phyloP scores from a whole-genome alignment of 371 early-diverging fungal species.

The Haplosporangium sp. region DNA sequence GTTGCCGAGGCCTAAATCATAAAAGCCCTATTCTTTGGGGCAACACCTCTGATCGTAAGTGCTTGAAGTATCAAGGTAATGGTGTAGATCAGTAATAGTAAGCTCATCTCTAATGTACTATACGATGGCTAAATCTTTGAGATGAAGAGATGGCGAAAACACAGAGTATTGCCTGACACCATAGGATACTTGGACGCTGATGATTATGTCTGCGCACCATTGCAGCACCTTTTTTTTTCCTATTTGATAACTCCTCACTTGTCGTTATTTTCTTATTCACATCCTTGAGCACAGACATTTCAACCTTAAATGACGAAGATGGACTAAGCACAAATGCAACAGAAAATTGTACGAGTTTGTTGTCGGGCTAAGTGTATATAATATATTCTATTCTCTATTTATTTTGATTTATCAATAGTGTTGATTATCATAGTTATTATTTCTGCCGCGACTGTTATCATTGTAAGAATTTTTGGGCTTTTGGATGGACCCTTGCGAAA shows the following conservation, averaged over 20 bases:
- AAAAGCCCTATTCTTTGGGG: slow-evolving; percentile 9
- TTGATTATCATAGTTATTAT: neutral
- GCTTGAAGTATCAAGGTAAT: slow-evolving; percentile 20
- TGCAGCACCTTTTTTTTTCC: no score
- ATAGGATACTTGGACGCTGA: no score
- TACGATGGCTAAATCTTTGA: no score
- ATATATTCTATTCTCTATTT: neutral
- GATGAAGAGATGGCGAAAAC: no score
- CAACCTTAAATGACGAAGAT: no score
- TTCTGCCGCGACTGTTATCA: neutral
- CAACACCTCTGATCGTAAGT: slow-evolving; percentile 32
- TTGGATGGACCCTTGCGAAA: slow-evolving; percentile 5
- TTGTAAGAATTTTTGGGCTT: slow-evolving; percentile 2
- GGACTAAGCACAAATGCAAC: no score
- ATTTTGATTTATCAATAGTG: neutral
- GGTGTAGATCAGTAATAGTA: slow-evolving; percentile 23
- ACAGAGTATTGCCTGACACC: no score
- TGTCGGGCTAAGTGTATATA: neutral
- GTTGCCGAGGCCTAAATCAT: slow-evolving; percentile 33
- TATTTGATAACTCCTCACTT: no score
- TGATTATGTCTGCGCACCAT: no score
- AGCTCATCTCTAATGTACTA: slow-evolving; percentile 20
- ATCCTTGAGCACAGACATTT: no score
- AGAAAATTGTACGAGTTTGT: no score
- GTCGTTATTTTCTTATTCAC: no score